Conservation (phyloP, 805 yeast species). For the Tetrapisispora arboricola region DNA sequence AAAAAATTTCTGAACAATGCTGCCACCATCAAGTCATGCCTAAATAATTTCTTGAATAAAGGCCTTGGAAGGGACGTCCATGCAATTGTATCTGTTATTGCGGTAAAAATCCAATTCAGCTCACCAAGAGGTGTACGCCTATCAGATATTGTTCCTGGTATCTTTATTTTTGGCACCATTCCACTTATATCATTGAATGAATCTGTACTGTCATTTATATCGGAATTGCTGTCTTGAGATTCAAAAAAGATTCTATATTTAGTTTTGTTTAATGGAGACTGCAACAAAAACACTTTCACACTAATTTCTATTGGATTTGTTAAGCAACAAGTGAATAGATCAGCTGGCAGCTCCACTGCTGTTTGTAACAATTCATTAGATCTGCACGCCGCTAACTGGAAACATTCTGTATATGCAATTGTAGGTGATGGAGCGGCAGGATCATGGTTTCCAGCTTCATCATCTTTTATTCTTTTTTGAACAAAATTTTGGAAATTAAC, state of each 20-base stretch:
- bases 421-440: constrained; percentile 35
- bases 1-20: constrained; percentile 89
- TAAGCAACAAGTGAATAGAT: constrained; percentile 86
- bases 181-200: not conserved
- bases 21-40: constrained; percentile 95
- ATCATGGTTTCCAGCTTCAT: constrained; percentile 46
- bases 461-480: constrained; percentile 81
- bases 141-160: constrained; percentile 88
- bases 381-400: constrained; percentile 87
- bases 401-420: constrained; percentile 63
- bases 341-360: constrained; percentile 94
- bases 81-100: constrained; percentile 95
- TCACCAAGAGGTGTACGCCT: constrained; percentile 94
- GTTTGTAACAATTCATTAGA: constrained; percentile 80
- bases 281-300: constrained; percentile 82
- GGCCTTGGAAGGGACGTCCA: constrained; percentile 90
- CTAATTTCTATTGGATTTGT: constrained; percentile 95
- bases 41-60: constrained; percentile 75
- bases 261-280: constrained; percentile 49
- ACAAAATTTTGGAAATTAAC: constrained; percentile 83
- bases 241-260: constrained; percentile 34
- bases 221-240: constrained; percentile 18
- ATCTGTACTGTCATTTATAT: constrained; percentile 3
- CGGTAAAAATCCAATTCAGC: constrained; percentile 94
- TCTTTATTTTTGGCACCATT: constrained; percentile 38